These are phyloP conservation scores for Peniophora sp. DNA, from an alignment of 1,284 basidiomycete species.

Conservation along the genomic window DNA sequence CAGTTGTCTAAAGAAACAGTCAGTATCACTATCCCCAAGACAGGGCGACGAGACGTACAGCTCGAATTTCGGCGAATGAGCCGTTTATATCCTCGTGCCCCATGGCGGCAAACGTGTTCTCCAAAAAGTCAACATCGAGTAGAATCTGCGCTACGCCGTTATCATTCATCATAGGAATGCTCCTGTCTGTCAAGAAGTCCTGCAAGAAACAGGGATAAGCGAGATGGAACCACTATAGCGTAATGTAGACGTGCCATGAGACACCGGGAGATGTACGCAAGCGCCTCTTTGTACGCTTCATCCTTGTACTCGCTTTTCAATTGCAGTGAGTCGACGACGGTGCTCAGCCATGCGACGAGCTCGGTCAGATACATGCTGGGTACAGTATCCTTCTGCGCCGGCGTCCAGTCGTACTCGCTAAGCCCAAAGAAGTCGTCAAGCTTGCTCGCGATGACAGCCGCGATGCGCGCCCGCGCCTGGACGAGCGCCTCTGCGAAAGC, in stretches of 20 bases:
- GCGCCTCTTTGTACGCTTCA: constrained; percentile 80
- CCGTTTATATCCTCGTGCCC: constrained; percentile 62
- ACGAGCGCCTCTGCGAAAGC: constrained; percentile 69
- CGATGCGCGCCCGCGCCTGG: constrained; percentile 74
- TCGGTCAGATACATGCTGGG: constrained; percentile 94
- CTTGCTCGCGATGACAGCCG: constrained; percentile 81
- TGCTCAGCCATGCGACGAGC: constrained; percentile 92
- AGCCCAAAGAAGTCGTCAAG: constrained; percentile 96
- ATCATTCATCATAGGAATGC: constrained; percentile 82
- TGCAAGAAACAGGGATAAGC: constrained; percentile 25
- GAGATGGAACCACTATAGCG: not conserved
- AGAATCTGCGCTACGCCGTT: constrained; percentile 79
- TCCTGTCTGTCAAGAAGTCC: constrained; percentile 73
- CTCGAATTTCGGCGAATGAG: constrained; percentile 78
- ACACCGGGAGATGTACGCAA: constrained; percentile 79
- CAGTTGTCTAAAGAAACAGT: constrained; percentile 51
- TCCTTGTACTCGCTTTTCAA: constrained; percentile 83
- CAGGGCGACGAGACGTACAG: constrained; percentile 40
- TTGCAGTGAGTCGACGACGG: constrained; percentile 89
- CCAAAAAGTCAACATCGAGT: constrained; percentile 80
- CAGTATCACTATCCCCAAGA: constrained; percentile 1
- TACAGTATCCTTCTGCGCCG: constrained; percentile 52
- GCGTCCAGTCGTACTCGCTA: constrained; percentile 92
- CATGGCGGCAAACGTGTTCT: constrained; percentile 71
- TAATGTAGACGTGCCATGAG: constrained; percentile 56